A percentile compares a stretch with the other conserved stretches of the same genome.
phyloP scores from a whole-genome alignment of 495 filamentous ascomycete genomes.

The Stereocaulon alpinum region DNA sequence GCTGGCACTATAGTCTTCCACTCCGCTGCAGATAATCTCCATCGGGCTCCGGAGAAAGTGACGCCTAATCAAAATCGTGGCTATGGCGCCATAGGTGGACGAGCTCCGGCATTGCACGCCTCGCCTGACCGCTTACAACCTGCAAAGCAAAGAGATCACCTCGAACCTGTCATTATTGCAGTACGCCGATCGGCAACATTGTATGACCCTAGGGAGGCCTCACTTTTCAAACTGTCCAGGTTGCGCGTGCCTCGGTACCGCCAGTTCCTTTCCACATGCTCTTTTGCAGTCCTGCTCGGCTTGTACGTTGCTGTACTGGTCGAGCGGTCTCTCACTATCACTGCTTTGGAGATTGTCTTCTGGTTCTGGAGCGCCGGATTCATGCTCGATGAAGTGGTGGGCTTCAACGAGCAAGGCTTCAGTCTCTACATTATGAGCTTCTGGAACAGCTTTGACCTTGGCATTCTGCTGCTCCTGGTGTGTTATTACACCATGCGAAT shows the following conservation, averaged over 20 bases:
- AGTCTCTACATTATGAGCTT: constrained; percentile 92
- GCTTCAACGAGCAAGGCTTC: constrained; percentile 88
- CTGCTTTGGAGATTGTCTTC: constrained; percentile 71
- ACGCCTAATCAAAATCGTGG: constrained; percentile 22
- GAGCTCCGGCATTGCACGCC: constrained; percentile 17
- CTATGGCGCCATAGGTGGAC: constrained; percentile 28
- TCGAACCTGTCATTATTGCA: constrained; percentile 25
- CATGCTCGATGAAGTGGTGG: constrained; percentile 91
- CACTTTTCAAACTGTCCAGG: constrained; percentile 79
- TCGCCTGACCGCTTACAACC: constrained; percentile 22
- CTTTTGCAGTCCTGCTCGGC: constrained; percentile 69
- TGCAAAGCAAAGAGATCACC: constrained; percentile 25
- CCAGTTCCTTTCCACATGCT: constrained; percentile 76
- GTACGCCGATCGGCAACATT: constrained; percentile 65
- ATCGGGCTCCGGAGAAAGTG: constrained; percentile 40
- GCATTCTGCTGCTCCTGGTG: constrained; percentile 75
- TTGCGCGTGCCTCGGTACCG: constrained; percentile 84
- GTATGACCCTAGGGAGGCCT: constrained; percentile 86
- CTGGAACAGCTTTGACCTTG: constrained; percentile 91
- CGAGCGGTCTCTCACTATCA: constrained; percentile 62
- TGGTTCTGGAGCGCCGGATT: constrained; percentile 97
- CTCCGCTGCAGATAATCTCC: constrained; percentile 70
- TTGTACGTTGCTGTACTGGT: constrained; percentile 69
- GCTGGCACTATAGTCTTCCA: constrained; percentile 89
- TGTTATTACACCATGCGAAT: constrained; percentile 81